A percentile compares a stretch with the other conserved stretches of the same genome.
phyloP scores from a whole-genome alignment of 305 asterid species.

The Fraxinus angustifolia region DNA sequence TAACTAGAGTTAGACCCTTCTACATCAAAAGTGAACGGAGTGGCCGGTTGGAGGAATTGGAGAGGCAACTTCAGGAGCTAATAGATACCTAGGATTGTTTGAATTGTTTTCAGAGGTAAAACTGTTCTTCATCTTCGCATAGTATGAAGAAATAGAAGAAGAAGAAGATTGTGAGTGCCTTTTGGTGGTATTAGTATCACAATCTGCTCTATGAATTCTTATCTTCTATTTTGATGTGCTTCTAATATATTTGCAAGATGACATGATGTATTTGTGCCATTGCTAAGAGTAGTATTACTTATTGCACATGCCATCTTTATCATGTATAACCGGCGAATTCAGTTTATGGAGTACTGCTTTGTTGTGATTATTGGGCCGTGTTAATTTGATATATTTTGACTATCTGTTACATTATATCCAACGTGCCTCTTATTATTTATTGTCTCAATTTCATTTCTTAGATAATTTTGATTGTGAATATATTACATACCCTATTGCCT shows the following conservation, averaged over 20 bases:
- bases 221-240: background rate
- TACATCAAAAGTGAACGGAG: conserved; percentile 28
- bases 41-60: conserved; percentile 24
- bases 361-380: background rate
- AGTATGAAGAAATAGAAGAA: background rate
- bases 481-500: background rate
- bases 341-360: background rate
- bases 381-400: background rate
- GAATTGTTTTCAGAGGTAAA: background rate
- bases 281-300: background rate
- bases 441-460: background rate
- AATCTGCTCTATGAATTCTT: background rate
- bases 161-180: background rate
- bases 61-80: conserved; percentile 23
- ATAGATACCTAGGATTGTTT: background rate
- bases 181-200: background rate
- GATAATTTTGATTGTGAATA: background rate
- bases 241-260: background rate
- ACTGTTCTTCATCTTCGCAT: background rate
- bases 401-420: background rate
- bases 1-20: background rate
- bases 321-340: background rate
- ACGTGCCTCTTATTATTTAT: background rate
- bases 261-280: background rate
- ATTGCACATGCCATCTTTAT: background rate